Percentiles rank a stretch among this genome's conserved stretches.
Evolutionary conservation across 176 grass and related monocot genomes (phyloP).

Genomic region (Saccharum officinarum): DNA sequence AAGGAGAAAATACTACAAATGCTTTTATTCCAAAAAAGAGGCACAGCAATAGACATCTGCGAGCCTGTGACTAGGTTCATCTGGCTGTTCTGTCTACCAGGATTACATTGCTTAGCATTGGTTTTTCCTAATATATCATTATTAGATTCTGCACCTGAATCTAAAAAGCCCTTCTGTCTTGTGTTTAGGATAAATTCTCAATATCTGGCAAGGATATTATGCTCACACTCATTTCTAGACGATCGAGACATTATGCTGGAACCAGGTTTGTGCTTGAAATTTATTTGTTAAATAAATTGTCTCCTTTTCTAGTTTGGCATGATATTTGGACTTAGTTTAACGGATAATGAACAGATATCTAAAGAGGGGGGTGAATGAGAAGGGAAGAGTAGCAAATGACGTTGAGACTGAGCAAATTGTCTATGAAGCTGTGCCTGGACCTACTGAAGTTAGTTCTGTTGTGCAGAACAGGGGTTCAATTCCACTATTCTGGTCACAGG

Average conservation of each 20-base stretch:
- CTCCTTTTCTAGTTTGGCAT: conserved; percentile 2
- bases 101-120: conserved; percentile 6
- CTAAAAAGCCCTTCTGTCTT: neutral
- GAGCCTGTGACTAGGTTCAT: neutral
- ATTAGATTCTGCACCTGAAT: conserved; percentile 4
- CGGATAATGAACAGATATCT: conserved; percentile 62
- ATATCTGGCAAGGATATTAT: conserved; percentile 74
- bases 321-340: conserved; percentile 19
- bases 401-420: conserved; percentile 98
- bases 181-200: conserved; percentile 75
- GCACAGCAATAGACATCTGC: neutral
- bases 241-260: conserved; percentile 88
- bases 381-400: conserved; percentile 95
- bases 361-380: conserved; percentile 89
- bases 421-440: conserved; percentile 56
- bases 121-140: neutral
- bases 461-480: conserved; percentile 98
- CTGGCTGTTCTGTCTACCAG: neutral
- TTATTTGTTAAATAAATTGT: conserved; percentile 9
- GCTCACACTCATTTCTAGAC: conserved; percentile 87
- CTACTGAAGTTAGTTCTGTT: conserved; percentile 80
- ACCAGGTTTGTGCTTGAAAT: conserved; percentile 61
- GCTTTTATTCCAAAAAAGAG: neutral
- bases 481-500: conserved; percentile 94
- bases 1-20: neutral